Conservation (phyloP, 805 yeast species). For the Kuraishia cidri region DNA sequence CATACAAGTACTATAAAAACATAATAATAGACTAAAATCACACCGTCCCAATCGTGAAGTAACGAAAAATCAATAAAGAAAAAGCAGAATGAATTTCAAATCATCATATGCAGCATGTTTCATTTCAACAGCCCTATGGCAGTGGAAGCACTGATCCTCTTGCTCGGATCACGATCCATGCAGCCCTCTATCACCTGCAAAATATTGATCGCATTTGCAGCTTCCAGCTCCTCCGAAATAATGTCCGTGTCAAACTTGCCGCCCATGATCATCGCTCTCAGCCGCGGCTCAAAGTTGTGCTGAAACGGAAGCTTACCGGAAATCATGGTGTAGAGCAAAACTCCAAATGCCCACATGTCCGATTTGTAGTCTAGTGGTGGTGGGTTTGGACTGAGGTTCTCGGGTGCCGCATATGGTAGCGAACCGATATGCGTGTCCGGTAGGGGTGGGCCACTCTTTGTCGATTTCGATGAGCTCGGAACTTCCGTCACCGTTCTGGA, state of each 20-base stretch:
- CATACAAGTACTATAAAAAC: too few species aligned
- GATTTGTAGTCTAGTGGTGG: constrained; percentile 52
- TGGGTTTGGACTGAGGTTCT: constrained; percentile 56
- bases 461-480: too few species aligned
- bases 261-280: constrained; percentile 61
- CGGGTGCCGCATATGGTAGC: constrained; percentile 90
- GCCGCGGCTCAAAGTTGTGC: constrained; percentile 75
- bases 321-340: constrained; percentile 62
- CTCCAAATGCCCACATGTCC: constrained; percentile 91
- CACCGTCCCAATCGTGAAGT: too few species aligned
- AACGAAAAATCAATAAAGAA: too few species aligned
- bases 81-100: too few species aligned
- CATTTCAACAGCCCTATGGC: background rate
- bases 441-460: constrained; percentile 8
- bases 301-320: constrained; percentile 75
- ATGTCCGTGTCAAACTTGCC: constrained; percentile 49
- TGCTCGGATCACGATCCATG: background rate
- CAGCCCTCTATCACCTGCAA: constrained; percentile 1
- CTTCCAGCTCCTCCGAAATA: constrained; percentile 19
- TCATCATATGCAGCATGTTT: background rate
- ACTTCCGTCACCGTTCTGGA: too few species aligned
- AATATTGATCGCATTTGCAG: background rate
- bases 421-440: constrained; percentile 80
- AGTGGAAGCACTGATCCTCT: background rate
- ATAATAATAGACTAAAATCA: too few species aligned